Percentiles rank a stretch among this genome's conserved stretches.
phyloP scores from a whole-genome alignment of 2,329 filamentous ascomycete genomes.

The Venturia asperata region DNA sequence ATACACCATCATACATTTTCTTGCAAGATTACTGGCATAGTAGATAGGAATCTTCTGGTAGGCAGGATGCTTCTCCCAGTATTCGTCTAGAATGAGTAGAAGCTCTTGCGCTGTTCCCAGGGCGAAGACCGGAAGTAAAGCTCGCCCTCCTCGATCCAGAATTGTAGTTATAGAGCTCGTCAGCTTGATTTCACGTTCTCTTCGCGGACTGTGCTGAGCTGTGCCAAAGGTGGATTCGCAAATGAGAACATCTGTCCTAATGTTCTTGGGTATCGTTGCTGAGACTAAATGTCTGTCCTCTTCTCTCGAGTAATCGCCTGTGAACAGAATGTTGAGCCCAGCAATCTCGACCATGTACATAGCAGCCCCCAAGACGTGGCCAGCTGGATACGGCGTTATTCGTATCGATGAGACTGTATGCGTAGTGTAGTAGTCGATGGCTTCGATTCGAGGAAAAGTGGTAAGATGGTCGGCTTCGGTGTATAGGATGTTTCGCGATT shows the following conservation, averaged over 20 bases:
- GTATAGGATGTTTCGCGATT: constrained; percentile 65
- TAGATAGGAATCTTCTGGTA: constrained; percentile 91
- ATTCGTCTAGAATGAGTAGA: constrained; percentile 90
- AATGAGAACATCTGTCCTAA: constrained; percentile 94
- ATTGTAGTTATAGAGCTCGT: constrained; percentile 94
- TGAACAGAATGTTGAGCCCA: constrained; percentile 93
- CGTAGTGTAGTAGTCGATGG: constrained; percentile 96
- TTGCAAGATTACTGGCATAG: constrained; percentile 89
- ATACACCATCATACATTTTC: constrained; percentile 98
- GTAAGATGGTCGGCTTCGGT: constrained; percentile 92
- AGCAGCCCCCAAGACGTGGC: constrained; percentile 93
- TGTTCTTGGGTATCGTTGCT: constrained; percentile 76
- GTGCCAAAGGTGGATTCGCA: constrained; percentile 97
- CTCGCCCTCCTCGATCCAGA: constrained; percentile 83
- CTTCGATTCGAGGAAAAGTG: constrained; percentile 89
- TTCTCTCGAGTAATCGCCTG: constrained; percentile 93
- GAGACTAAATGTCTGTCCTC: constrained; percentile 94
- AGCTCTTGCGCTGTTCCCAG: constrained; percentile 90
- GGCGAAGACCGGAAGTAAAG: constrained; percentile 91
- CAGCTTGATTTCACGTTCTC: constrained; percentile 84
- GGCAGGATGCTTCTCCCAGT: constrained; percentile 85
- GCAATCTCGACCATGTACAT: constrained; percentile 99
- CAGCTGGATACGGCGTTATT: constrained; percentile 93
- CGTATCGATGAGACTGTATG: constrained; percentile 94
- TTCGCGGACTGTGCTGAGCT: constrained; percentile 80